Percentiles rank a stretch among this genome's conserved stretches.
phyloP scores from a whole-genome alignment of 139 green algal species.

The Tetradesmus lagerheimii region DNA sequence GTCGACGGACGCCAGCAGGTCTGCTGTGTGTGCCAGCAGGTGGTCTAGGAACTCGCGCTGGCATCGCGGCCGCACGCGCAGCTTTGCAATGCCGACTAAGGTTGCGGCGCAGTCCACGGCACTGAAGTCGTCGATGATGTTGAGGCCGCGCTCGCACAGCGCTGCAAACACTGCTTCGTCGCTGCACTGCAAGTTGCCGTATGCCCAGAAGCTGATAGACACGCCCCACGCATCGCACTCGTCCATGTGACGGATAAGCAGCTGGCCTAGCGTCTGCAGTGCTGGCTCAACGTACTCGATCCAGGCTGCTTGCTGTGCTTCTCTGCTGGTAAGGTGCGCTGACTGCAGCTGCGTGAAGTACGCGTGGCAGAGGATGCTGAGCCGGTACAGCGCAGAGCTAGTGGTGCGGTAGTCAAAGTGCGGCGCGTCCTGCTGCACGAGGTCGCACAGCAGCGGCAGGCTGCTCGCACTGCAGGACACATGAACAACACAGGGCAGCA shows the following conservation, averaged over 20 bases:
- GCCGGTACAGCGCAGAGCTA: constrained; percentile 36
- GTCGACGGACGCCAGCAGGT: neutral
- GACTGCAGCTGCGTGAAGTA: constrained; percentile 42
- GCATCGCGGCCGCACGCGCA: neutral
- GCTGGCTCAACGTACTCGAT: constrained; percentile 38
- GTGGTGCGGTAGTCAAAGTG: constrained; percentile 1
- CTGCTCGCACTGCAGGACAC: constrained; percentile 17
- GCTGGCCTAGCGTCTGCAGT: constrained; percentile 24
- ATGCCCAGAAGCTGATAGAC: constrained; percentile 33
- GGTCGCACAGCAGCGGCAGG: constrained; percentile 32
- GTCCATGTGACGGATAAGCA: constrained; percentile 32
- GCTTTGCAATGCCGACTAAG: constrained; percentile 36
- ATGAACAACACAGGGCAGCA: neutral
- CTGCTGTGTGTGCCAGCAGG: constrained; percentile 10
- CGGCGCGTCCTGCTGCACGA: constrained; percentile 12
- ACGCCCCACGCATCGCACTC: constrained; percentile 17
- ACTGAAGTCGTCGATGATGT: constrained; percentile 1
- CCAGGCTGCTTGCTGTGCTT: constrained; percentile 34
- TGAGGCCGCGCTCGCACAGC: constrained; percentile 25
- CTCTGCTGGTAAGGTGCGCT: constrained; percentile 34
- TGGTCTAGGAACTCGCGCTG: constrained; percentile 46
- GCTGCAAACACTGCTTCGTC: constrained; percentile 34
- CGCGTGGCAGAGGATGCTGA: constrained; percentile 15
- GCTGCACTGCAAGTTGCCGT: constrained; percentile 29
- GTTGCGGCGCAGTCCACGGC: constrained; percentile 17